Conservation (phyloP, 2,329 filamentous ascomycete species). For the Cylindrodendrum hubeiense region DNA sequence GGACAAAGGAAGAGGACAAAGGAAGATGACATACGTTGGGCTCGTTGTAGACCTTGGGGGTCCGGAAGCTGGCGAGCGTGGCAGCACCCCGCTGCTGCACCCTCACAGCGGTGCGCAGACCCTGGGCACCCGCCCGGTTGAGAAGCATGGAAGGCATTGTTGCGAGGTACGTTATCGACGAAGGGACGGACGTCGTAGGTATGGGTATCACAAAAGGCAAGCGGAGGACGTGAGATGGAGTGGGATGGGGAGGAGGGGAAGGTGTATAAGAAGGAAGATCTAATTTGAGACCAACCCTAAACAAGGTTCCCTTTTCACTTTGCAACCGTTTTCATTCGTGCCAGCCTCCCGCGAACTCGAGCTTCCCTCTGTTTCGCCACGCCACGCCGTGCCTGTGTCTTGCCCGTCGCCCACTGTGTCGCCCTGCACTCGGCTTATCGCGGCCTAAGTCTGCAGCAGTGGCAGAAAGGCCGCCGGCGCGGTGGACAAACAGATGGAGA, state of each 20-base stretch:
- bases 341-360: slow-evolving; percentile 26
- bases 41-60: slow-evolving; percentile 90
- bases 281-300: not conserved
- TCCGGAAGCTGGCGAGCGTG: slow-evolving; percentile 86
- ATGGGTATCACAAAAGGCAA: slow-evolving; percentile 37
- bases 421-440: slow-evolving; percentile 45
- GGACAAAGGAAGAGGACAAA: slow-evolving; percentile 22
- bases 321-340: slow-evolving; percentile 4
- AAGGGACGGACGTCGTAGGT: slow-evolving; percentile 10
- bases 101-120: slow-evolving; percentile 47
- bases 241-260: slow-evolving; percentile 2
- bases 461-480: slow-evolving; percentile 3
- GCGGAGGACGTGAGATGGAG: slow-evolving; percentile 6
- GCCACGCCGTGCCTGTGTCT: too few species aligned
- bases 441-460: slow-evolving; percentile 40
- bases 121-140: slow-evolving; percentile 48
- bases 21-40: slow-evolving; percentile 76
- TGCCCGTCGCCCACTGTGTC: slow-evolving; percentile 6
- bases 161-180: slow-evolving; percentile 18
- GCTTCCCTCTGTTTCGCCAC: slow-evolving; percentile 3
- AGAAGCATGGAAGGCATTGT: slow-evolving; percentile 52
- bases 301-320: slow-evolving; percentile 12
- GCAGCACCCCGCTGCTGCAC: slow-evolving; percentile 54
- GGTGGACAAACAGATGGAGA: not conserved
- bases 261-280: slow-evolving; percentile 1